phyloP scores from a whole-genome alignment of 2,329 filamentous ascomycete species.

The Fusarium sp. region DNA sequence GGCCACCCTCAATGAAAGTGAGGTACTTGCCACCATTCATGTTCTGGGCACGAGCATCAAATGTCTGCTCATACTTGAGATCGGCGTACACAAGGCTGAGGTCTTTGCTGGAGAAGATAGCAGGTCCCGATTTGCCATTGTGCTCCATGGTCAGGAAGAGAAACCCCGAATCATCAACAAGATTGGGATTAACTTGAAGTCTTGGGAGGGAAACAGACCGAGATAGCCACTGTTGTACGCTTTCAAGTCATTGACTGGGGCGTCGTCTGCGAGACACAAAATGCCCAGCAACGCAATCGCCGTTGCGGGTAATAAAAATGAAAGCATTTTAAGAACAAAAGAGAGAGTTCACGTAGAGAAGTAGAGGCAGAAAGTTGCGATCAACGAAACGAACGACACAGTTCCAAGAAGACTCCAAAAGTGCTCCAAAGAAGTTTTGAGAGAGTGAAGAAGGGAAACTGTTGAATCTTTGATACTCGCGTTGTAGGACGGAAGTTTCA shows the following conservation, averaged over 20 bases:
- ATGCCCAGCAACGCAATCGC: slow-evolving; percentile 8
- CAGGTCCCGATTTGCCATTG: slow-evolving; percentile 37
- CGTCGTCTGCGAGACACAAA: slow-evolving; percentile 26
- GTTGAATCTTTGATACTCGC: slow-evolving; percentile 1
- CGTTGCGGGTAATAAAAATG: slow-evolving; percentile 1
- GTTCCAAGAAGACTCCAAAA: slow-evolving; percentile 45
- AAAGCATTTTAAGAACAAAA: slow-evolving; percentile 26
- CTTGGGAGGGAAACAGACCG: slow-evolving; percentile 40
- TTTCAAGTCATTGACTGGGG: slow-evolving; percentile 28
- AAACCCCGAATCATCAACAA: slow-evolving; percentile 38
- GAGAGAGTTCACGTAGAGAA: not conserved
- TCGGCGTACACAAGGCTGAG: slow-evolving; percentile 45
- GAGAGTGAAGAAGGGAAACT: slow-evolving; percentile 11
- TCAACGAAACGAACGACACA: slow-evolving; percentile 18
- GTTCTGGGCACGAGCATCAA: slow-evolving; percentile 42
- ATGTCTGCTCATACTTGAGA: slow-evolving; percentile 33
- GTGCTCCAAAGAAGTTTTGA: slow-evolving; percentile 19
- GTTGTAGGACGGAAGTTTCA: slow-evolving; percentile 32
- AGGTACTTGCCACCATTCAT: slow-evolving; percentile 34
- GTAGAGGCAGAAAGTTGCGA: slow-evolving; percentile 2
- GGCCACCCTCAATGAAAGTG: slow-evolving; percentile 42
- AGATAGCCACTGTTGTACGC: slow-evolving; percentile 38
- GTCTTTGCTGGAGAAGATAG: slow-evolving; percentile 44
- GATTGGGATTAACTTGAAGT: slow-evolving; percentile 32
- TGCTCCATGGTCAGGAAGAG: slow-evolving; percentile 40